A percentile compares a stretch with the other conserved stretches of the same genome.
Evolutionary conservation across 805 yeast genomes (phyloP).

Genomic region (Diddensiella transvaalensis): DNA sequence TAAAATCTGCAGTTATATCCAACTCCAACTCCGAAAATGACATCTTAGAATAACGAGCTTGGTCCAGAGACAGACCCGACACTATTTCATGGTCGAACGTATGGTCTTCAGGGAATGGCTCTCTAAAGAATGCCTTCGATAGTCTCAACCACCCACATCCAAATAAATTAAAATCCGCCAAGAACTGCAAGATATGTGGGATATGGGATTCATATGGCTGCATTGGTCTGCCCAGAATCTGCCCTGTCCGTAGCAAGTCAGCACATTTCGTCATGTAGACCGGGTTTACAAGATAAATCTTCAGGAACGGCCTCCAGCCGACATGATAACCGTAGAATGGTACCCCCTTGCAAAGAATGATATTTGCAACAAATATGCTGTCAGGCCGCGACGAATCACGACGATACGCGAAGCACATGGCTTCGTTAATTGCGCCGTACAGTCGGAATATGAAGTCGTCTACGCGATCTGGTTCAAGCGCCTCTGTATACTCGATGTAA

Average conservation of each 20-base stretch:
- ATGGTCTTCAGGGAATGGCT: conserved; percentile 12
- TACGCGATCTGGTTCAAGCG: conserved; percentile 21
- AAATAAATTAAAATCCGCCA: conserved; percentile 76
- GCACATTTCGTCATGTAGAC: conserved; percentile 52
- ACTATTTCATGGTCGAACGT: conserved; percentile 4
- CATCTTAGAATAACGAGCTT: conserved; percentile 43
- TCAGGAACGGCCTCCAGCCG: conserved; percentile 62
- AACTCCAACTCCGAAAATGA: conserved; percentile 67
- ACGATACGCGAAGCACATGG: conserved; percentile 27
- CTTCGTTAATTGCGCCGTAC: conserved; percentile 25
- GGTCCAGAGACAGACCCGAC: conserved; percentile 9
- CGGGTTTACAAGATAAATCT: conserved; percentile 66
- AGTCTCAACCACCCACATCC: conserved; percentile 78
- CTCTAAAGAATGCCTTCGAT: conserved; percentile 20
- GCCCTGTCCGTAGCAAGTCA: conserved; percentile 46
- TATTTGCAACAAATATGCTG: conserved; percentile 30
- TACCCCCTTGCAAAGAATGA: conserved; percentile 58
- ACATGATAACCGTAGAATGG: conserved; percentile 83
- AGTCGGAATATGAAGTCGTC: conserved; percentile 21
- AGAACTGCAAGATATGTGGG: conserved; percentile 70
- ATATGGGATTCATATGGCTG: conserved; percentile 78
- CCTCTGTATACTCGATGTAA: conserved; percentile 58
- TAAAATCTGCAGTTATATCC: conserved; percentile 60
- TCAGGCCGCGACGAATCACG: conserved; percentile 19
- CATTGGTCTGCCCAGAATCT: conserved; percentile 35